Percentiles rank a stretch among this genome's conserved stretches.
phyloP scores from a whole-genome alignment of 495 filamentous ascomycete genomes.

The Amphirosellinia nigrospora region DNA sequence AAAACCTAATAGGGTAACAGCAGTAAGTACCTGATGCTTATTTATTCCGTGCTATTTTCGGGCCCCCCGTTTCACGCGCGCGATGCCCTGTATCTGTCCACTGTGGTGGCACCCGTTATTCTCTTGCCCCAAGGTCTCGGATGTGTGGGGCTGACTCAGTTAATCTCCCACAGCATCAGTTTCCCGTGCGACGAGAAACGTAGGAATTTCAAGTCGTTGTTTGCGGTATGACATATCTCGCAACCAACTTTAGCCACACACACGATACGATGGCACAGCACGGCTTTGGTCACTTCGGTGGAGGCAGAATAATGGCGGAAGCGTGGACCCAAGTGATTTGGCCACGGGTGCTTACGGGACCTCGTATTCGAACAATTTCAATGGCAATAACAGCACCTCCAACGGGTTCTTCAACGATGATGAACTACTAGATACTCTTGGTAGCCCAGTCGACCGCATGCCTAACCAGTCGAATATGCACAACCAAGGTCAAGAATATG shows the following conservation, averaged over 20 bases:
- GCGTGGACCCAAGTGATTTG: slow-evolving; percentile 87
- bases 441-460: slow-evolving; percentile 52
- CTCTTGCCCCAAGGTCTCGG: slow-evolving; percentile 30
- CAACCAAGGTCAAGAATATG: slow-evolving; percentile 57
- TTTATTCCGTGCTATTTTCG: slow-evolving; percentile 9
- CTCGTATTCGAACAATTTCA: slow-evolving; percentile 50
- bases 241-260: slow-evolving; percentile 22
- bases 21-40: slow-evolving; percentile 12
- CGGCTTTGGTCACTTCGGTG: slow-evolving; percentile 67
- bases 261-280: slow-evolving; percentile 61
- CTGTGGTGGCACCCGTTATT: slow-evolving; percentile 16
- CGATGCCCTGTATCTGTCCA: slow-evolving; percentile 9
- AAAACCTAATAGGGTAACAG: neutral
- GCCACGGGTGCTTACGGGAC: slow-evolving; percentile 62
- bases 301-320: slow-evolving; percentile 63
- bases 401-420: slow-evolving; percentile 64
- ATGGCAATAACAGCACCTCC: slow-evolving; percentile 43
- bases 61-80: neutral
- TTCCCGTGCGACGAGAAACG: slow-evolving; percentile 20
- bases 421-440: slow-evolving; percentile 66
- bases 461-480: slow-evolving; percentile 51
- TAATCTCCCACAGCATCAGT: slow-evolving; percentile 35
- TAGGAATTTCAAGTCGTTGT: slow-evolving; percentile 13
- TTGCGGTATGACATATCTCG: slow-evolving; percentile 27
- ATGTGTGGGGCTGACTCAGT: slow-evolving; percentile 40